Evolutionary conservation across 2,329 filamentous ascomycete species (phyloP).

Genomic region (Triangularia setosa): DNA sequence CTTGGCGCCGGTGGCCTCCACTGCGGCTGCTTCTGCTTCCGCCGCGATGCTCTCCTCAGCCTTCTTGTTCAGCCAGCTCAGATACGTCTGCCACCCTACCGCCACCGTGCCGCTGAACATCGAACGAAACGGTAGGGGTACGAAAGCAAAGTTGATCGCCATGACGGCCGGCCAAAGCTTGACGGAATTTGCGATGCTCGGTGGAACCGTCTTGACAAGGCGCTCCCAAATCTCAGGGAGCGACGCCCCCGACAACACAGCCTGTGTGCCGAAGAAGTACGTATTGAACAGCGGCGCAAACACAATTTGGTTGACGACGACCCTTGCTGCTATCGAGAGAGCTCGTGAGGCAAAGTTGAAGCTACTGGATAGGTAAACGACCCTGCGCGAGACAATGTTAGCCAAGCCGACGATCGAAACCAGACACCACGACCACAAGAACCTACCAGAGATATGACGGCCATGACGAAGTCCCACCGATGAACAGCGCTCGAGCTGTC

Average conservation of each 20-base stretch:
- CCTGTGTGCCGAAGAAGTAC: constrained; percentile 80
- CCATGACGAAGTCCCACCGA: constrained; percentile 69
- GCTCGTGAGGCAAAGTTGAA: constrained; percentile 80
- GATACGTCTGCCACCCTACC: constrained; percentile 89
- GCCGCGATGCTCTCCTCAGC: constrained; percentile 57
- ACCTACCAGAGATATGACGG: constrained; percentile 78
- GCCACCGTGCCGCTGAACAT: constrained; percentile 77
- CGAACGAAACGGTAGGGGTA: constrained; percentile 73
- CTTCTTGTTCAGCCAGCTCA: constrained; percentile 72
- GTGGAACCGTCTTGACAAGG: constrained; percentile 70
- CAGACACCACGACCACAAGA: background rate
- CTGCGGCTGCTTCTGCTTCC: background rate
- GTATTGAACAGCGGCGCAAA: constrained; percentile 83
- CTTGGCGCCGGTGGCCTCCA: background rate
- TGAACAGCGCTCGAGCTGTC: constrained; percentile 67
- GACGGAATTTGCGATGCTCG: constrained; percentile 71
- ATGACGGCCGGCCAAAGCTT: constrained; percentile 89
- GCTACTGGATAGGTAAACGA: constrained; percentile 71
- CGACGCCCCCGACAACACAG: constrained; percentile 66
- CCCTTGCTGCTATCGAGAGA: constrained; percentile 70
- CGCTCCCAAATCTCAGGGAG: constrained; percentile 63
- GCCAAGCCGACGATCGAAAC: background rate
- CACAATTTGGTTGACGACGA: constrained; percentile 70
- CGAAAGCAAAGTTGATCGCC: constrained; percentile 80
- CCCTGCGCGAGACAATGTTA: constrained; percentile 46